Base-by-base conservation (phyloP, 768 basidiomycete species). In the Dentipellis fragilis region DNA sequence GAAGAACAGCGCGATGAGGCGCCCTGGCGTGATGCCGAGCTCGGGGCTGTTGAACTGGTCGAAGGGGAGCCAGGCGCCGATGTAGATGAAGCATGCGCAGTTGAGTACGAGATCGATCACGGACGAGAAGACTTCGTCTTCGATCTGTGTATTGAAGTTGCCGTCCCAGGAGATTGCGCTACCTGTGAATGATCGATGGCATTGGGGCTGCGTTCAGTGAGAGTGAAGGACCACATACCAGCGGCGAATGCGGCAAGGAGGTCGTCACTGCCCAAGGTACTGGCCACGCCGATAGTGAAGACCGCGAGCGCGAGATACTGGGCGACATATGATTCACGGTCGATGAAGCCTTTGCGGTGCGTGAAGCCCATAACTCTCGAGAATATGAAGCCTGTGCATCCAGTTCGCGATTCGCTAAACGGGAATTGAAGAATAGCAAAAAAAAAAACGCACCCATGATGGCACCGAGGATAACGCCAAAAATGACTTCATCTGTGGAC, bases 111-210 rank as follows among this genome's bases (percentile, higher is more conserved):
- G 80, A 67, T 97, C 90, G 59, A 98, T 85, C 39, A 96, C 89
- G 22, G 91, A 85, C 1, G 91, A 86, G 66, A 99, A 97, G 10
- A 82, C 74, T 56, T 93, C 89, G 59, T 87, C 83, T 69, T 94
- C 89, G 0, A 81, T 90, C 57, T 90, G 84, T 19, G 71, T 70
- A 62, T 89, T 87, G 71, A 89, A 89, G 61, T 89, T 76, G 3
- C 83, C 89, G 68, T 95, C 93, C 92, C 90, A 94, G 8, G 90
- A 90, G 60, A 97, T 87, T 1, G 94, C 90, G 52, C 79, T 83
- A 2, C 94, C 94, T 84, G 69, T 67, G 56, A 49, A 52, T 14
- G 14, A 21, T 54, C 29, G 29, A 40, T 54, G 40, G 14, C 10
- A 10, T 23, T 10, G 9, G 19, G 10, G 2, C 19, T 54, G 12